Percentiles rank a stretch among this genome's conserved stretches.
Conservation (phyloP, 2,329 filamentous ascomycete genomes). For the Paecilomyces niveus region DNA sequence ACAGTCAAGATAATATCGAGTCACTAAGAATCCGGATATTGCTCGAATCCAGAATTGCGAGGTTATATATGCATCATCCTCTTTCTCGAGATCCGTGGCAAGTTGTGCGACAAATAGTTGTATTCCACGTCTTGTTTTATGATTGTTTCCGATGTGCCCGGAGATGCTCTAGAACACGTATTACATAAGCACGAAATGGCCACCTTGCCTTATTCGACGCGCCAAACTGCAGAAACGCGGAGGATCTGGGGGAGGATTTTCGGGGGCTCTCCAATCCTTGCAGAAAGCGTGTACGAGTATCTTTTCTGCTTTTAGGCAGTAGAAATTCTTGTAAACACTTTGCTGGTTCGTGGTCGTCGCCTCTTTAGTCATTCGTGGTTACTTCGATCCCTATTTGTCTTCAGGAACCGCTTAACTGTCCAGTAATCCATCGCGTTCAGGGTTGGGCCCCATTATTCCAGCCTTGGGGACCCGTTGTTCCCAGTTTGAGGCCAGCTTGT, state of each 20-base stretch:
- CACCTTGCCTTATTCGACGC: background rate
- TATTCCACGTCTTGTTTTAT: background rate
- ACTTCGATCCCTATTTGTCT: background rate
- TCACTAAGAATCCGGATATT: too few relatives aligned
- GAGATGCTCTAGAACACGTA: background rate
- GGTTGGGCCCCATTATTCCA: background rate
- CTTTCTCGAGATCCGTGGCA: too few relatives aligned
- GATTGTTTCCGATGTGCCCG: background rate
- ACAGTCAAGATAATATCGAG: too few relatives aligned
- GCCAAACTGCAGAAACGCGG: background rate
- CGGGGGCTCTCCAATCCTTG: background rate
- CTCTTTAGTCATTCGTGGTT: background rate
- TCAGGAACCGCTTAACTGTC: background rate
- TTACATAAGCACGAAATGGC: background rate
- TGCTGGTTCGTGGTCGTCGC: background rate
- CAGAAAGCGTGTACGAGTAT: background rate
- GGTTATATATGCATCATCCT: too few relatives aligned
- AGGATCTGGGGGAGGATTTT: background rate
- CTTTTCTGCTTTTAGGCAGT: background rate
- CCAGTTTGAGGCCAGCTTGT: constrained; percentile 20
- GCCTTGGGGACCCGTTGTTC: background rate
- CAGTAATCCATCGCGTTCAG: background rate
- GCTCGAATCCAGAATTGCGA: too few relatives aligned
- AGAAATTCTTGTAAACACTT: background rate
- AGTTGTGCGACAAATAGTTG: too few relatives aligned